Evolutionary conservation across 2,329 filamentous ascomycete genomes (phyloP), one percentile per base, ranked within the genome.

Genomic region (Pseudogymnoascus sp.): DNA sequence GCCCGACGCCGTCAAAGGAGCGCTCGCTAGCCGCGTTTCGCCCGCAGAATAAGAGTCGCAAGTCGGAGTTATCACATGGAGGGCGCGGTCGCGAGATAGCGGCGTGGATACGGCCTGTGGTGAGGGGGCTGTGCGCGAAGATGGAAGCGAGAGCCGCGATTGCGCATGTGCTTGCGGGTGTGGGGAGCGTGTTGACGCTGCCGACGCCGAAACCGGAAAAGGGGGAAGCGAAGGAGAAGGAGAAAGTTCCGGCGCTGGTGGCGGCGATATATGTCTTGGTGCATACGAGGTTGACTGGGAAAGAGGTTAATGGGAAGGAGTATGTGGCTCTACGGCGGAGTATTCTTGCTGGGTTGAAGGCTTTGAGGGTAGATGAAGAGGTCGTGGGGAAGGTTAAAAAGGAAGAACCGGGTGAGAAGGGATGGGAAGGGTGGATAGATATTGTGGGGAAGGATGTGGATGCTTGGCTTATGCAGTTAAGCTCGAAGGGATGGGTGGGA

Each of bases 121-220:
- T 91, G 7, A 83, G 88, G 23, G 82, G 81, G 64, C 74, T 96
- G 10, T 88, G 88, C 72, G 81, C 80, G 40, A 80, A 82, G 23
- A 79, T 91, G 8, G 79, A 80, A 0, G 83, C 86, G 0, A 80
- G 83, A 5, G 80, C 78, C 3, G 81, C 92, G 2, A 85, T 84
- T 0, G 88, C 89, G 0, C 89, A 91, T 62, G 82, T 96, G 0
- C 83, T 90, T 60, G 87, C 90, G 0, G 91, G 90, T 0, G 81
- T 92, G 61, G 87, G 88, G 78, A 76, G 66, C 26, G 60, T 74
- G 1, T 69, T 82, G 2, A 75, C 74, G 8, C 68, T 75, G 7
- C 71, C 68, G 8, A 62, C 64, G 62, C 68, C 70, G 18, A 65
- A 61, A 16, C 60, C 31, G 21, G 47, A 42, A 34, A 36, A 65